phyloP scores from a whole-genome alignment of 169 alveolate genomes.

The Eimeria acervulina region DNA sequence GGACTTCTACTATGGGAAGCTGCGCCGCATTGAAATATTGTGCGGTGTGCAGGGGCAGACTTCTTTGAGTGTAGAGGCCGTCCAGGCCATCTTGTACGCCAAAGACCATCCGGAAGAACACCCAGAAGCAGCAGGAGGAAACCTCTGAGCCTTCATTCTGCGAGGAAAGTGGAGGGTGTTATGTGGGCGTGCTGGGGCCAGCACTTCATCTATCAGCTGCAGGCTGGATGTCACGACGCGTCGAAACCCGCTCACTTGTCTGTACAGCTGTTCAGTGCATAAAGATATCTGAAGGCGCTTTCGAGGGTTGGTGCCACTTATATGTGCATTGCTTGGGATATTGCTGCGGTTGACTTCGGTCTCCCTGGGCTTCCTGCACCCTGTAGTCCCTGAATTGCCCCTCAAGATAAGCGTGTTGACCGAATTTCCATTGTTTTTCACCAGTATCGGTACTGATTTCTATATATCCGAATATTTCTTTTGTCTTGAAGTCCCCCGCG shows the following conservation, averaged over 20 bases:
- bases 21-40: conserved; percentile 80
- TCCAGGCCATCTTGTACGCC: conserved; percentile 79
- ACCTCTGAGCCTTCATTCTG: neutral
- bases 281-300: too few species aligned
- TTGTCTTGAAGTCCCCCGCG: too few species aligned
- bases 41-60: conserved; percentile 64
- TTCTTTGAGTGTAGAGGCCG: conserved; percentile 41
- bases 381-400: too few species aligned
- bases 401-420: too few species aligned
- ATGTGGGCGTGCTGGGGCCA: neutral
- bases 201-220: neutral
- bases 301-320: too few species aligned
- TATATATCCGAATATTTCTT: too few species aligned
- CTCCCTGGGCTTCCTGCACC: too few species aligned
- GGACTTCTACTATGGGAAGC: conserved; percentile 83
- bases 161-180: neutral
- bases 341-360: too few species aligned
- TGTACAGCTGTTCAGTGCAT: too few species aligned
- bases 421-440: too few species aligned
- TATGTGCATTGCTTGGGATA: too few species aligned
- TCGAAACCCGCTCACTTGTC: neutral
- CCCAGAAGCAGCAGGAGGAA: conserved; percentile 2
- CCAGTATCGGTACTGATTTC: too few species aligned
- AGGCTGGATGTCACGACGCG: neutral
- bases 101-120: conserved; percentile 48